These are phyloP conservation scores for Annona squamosa DNA, from an alignment of 164 flowering plant species.

Conservation along the genomic window DNA sequence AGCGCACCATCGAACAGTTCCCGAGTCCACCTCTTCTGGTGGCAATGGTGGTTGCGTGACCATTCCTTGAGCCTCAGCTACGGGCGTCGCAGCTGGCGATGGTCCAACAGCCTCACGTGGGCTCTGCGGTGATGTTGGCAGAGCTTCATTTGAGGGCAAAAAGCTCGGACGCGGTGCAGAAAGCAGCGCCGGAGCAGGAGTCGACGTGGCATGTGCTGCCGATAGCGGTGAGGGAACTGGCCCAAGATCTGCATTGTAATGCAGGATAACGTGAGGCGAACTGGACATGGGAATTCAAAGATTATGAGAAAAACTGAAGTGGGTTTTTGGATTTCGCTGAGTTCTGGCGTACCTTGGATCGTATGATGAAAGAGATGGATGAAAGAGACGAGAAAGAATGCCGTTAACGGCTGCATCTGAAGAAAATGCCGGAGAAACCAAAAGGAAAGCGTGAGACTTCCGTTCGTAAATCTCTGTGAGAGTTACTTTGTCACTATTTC, in stretches of 20 bases:
- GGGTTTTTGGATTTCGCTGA: background rate
- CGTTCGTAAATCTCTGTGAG: background rate
- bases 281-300: no score
- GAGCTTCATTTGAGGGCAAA: conserved; percentile 4
- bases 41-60: background rate
- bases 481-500: background rate
- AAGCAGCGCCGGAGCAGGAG: background rate
- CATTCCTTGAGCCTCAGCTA: background rate
- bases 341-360: conserved; percentile 10
- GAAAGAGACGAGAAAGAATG: conserved; percentile 6
- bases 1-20: conserved; percentile 15
- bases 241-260: conserved; percentile 1
- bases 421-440: background rate
- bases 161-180: background rate
- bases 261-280: background rate
- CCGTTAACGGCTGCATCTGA: conserved; percentile 13
- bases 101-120: background rate
- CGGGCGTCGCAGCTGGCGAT: conserved; percentile 8
- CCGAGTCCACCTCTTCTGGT: conserved; percentile 4
- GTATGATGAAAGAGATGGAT: conserved; percentile 3
- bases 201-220: background rate
- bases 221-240: conserved; percentile 15
- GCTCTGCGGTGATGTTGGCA: conserved; percentile 1
- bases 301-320: background rate
- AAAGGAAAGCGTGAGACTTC: background rate